Evolutionary conservation across 2,329 filamentous ascomycete genomes (phyloP).

Genomic region (Alternaria viburni): DNA sequence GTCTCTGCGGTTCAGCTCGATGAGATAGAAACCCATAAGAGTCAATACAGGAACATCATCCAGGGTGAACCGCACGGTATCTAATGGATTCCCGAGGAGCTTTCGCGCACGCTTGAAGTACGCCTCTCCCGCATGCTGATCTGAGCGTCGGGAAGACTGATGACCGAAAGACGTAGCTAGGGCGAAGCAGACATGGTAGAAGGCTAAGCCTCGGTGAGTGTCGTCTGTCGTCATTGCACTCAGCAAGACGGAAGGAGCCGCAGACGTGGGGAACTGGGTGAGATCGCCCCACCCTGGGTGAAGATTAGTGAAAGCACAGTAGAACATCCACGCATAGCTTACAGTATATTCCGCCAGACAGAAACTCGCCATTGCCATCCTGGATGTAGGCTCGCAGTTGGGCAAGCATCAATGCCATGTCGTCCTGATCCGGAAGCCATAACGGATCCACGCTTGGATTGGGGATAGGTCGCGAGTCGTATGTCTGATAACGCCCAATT

Average conservation of each 20-base stretch:
- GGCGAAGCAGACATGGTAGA: slow-evolving; percentile 35
- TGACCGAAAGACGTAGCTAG: slow-evolving; percentile 26
- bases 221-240: slow-evolving; percentile 25
- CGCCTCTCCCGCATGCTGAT: slow-evolving; percentile 27
- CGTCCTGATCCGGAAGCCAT: slow-evolving; percentile 30
- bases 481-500: slow-evolving; percentile 36
- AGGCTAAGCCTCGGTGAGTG: slow-evolving; percentile 27
- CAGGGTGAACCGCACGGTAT: slow-evolving; percentile 32
- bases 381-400: slow-evolving; percentile 31
- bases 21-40: slow-evolving; percentile 36
- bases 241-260: slow-evolving; percentile 19
- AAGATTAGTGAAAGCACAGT: not conserved
- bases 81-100: slow-evolving; percentile 34
- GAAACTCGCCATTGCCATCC: slow-evolving; percentile 29
- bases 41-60: slow-evolving; percentile 32
- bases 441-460: slow-evolving; percentile 32
- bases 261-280: slow-evolving; percentile 14
- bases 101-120: slow-evolving; percentile 35
- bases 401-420: slow-evolving; percentile 30
- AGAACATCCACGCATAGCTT: not conserved
- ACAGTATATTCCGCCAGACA: slow-evolving; percentile 34
- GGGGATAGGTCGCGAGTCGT: slow-evolving; percentile 34
- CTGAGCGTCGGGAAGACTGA: slow-evolving; percentile 13
- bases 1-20: slow-evolving; percentile 38
- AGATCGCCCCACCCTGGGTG: slow-evolving; percentile 32